Base-by-base conservation (phyloP, 1,284 basidiomycete species). In the Cutaneotrichosporon dermatis region DNA sequence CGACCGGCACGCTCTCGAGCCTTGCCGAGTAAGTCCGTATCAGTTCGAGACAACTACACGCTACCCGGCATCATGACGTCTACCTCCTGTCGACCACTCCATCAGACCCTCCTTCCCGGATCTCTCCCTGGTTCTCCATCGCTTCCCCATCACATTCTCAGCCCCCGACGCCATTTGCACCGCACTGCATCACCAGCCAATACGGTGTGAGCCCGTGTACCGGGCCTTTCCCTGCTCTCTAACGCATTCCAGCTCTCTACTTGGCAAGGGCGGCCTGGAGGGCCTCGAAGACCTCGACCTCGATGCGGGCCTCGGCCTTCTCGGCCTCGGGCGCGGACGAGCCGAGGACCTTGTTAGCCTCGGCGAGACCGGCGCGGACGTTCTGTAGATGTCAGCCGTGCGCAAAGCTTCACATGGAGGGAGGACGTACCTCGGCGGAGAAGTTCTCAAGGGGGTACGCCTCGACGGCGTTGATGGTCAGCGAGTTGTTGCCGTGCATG, bases 401-500 rank as follows among this genome's bases (percentile, higher is more conserved):
- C 41, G 39, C 15, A 34, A 9, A 9, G 25, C 25, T 25, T 25
- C 25, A 25, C 9, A 9, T 13, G 12, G 34, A 15, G 43, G 7
- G n/a, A 8, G 16, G 2, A 66, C 73, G 52, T 43, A 76, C 76
- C 68, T 79, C 76, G 33, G 69, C 56, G 43, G 77, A 76, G 73
- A 79, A 98, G 57, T 88, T 83, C 64, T 96, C 93, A 40, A 99
- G 82, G 49, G 91, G 87, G 71, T 93, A 95, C 63, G 90, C 96
- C 83, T 99, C 96, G 57, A 99, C 88, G 63, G 89, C 92, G 80
- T 99, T 99, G 78, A 99, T 89, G 48, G 95, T 97, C 61, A 99
- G 83, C 70, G 85, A 87, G 85, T 98, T 99, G 83, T 94, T 93
- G 54, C 92, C 91, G 81, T 99, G 96, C 54, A 99, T 91, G 61